Percentiles rank a stretch among this genome's conserved stretches.
Conservation (phyloP, 1,284 basidiomycete genomes). For the Omphalotus olearius region DNA sequence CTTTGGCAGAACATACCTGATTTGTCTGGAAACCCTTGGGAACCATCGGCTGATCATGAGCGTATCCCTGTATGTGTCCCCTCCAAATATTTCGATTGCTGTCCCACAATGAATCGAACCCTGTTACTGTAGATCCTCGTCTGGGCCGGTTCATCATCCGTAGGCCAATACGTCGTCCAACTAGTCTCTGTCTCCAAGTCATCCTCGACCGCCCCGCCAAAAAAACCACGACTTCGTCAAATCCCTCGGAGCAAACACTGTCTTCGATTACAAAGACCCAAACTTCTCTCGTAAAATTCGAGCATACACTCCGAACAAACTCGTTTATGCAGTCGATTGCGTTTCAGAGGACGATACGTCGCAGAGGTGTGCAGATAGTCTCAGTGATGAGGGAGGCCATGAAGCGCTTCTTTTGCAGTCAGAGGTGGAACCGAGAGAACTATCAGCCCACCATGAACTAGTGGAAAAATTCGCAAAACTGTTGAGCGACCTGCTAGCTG, state of each 20-base stretch:
- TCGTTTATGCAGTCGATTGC: constrained; percentile 20
- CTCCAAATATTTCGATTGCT: too few species aligned
- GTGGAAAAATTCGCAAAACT: constrained; percentile 13
- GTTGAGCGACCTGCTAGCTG: constrained; percentile 12
- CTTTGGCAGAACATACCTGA: constrained; percentile 21
- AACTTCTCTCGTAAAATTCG: constrained; percentile 20
- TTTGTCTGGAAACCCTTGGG: too few species aligned
- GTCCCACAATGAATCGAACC: not conserved
- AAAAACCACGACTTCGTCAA: constrained; percentile 33
- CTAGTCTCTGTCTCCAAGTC: constrained; percentile 34
- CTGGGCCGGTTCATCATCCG: constrained; percentile 38
- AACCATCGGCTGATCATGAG: constrained; percentile 12
- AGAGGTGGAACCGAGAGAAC: constrained; percentile 1
- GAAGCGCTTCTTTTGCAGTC: constrained; percentile 5
- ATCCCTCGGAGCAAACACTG: constrained; percentile 33
- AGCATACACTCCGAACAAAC: constrained; percentile 9
- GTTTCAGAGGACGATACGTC: constrained; percentile 17
- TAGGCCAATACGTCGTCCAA: constrained; percentile 39
- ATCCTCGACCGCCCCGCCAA: constrained; percentile 35
- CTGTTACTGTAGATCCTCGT: constrained; percentile 24
- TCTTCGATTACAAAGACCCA: constrained; percentile 30
- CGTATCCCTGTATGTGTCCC: not conserved
- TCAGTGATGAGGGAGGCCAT: constrained; percentile 7
- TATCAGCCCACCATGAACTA: constrained; percentile 18
- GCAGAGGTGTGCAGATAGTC: constrained; percentile 9